A percentile compares a stretch with the other conserved stretches of the same genome.
Conservation (phyloP, 805 yeast species). For the Wickerhamomyces strasburgensis region DNA sequence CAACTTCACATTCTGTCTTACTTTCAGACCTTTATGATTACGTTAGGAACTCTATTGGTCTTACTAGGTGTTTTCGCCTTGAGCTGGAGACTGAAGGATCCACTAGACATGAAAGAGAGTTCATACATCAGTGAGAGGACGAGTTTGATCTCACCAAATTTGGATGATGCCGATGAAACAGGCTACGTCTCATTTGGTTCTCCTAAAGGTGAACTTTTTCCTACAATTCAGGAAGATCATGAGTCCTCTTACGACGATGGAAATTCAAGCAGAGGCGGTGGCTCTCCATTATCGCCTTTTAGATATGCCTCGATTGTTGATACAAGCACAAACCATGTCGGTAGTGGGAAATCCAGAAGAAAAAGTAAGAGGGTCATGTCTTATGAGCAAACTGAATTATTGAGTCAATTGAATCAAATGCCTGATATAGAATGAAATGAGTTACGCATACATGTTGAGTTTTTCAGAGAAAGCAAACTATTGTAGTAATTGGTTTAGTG, state of each 20-base stretch:
- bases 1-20: slow-evolving; percentile 40
- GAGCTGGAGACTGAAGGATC: slow-evolving; percentile 45
- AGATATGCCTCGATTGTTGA: slow-evolving; percentile 15
- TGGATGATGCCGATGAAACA: slow-evolving; percentile 13
- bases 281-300: slow-evolving; percentile 10
- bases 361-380: slow-evolving; percentile 37
- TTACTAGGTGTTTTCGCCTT: slow-evolving; percentile 59
- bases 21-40: slow-evolving; percentile 36
- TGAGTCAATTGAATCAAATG: slow-evolving; percentile 37
- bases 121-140: slow-evolving; percentile 8
- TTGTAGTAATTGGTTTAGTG: not conserved
- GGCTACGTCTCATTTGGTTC: slow-evolving; percentile 38
- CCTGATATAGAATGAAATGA: slow-evolving; percentile 7
- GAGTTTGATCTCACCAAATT: slow-evolving; percentile 16
- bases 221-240: not conserved
- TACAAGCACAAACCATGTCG: not conserved
- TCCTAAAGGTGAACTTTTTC: slow-evolving; percentile 25
- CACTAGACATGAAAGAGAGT: slow-evolving; percentile 25
- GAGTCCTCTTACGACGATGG: not conserved
- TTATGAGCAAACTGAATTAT: slow-evolving; percentile 47
- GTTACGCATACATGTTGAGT: slow-evolving; percentile 1
- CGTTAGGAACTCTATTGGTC: slow-evolving; percentile 41
- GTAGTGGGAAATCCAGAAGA: slow-evolving; percentile 3
- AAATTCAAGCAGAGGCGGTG: not conserved
- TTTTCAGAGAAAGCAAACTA: no score